Evolutionary conservation across 345 rosid genomes (phyloP).

Genomic region (Rhizophora mangle): DNA sequence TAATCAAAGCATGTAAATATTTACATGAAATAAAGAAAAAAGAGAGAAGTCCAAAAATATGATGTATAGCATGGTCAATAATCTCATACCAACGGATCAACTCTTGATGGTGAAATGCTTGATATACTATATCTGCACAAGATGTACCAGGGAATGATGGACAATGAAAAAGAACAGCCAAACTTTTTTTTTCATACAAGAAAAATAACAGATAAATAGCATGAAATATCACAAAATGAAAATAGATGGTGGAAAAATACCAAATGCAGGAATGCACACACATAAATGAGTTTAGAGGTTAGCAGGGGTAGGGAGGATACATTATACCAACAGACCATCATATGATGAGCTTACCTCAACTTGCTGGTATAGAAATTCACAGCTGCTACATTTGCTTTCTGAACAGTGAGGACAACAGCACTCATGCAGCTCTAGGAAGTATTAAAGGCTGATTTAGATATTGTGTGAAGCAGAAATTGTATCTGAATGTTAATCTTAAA

Average conservation of each 20-base stretch:
- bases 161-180: neutral
- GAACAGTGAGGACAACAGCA: conserved; percentile 80
- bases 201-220: neutral
- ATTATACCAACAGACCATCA: neutral
- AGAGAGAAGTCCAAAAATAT: neutral
- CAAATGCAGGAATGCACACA: too few relatives aligned
- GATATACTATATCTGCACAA: conserved; percentile 68
- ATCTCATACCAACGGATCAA: conserved; percentile 53
- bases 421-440: conserved; percentile 54
- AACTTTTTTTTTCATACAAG: neutral
- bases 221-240: too few relatives aligned
- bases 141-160: neutral
- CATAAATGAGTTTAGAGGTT: neutral
- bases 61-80: neutral
- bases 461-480: neutral
- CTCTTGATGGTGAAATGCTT: conserved; percentile 77
- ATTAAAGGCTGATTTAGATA: neutral
- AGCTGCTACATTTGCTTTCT: conserved; percentile 67
- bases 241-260: too few relatives aligned
- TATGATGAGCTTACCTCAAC: conserved; percentile 55
- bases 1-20: neutral
- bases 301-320: neutral
- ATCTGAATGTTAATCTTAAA: neutral
- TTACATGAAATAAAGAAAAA: conserved; percentile 9
- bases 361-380: conserved; percentile 73